Base-by-base conservation (phyloP, 768 basidiomycete genomes). In the Serendipita indica region DNA sequence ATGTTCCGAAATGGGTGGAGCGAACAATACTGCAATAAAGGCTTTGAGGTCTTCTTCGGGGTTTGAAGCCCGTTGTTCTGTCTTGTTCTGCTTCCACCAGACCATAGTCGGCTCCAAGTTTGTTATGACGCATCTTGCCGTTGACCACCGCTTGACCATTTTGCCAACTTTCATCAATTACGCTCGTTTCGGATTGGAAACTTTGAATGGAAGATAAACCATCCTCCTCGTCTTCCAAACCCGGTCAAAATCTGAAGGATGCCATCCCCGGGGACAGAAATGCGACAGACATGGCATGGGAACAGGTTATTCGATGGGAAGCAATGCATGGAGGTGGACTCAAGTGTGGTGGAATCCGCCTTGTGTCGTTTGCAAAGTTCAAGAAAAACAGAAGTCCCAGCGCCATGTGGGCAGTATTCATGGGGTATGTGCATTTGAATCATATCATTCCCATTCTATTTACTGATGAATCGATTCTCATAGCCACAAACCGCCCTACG, bases 291-390 rank as follows among this genome's bases (percentile, higher is more conserved):
- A 27, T 27, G 12, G 49, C 49, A 22, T 54, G 49, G 49, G 49
- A 54, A n/a, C 49, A 54, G 30, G 49, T 54, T 27, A 54, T 54
- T n/a, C 3, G 10, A 27, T 54, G 49, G 49, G 49, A 54, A 27
- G 49, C 49, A 54, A 54, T 54, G 49, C 49, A 54, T 27, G 49
- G 49, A 7, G 49, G 49, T 27, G 49, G 49, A 6, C n/a, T 54
- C 20, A 16, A 30, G 30, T 54, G 49, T 54, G 49, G 49, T 7
- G 49, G 49, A 54, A 54, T 54, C 12, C 20, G 30, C 7, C 30
- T 54, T 16, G 30, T 54, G n/a, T 54, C 49, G 30, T 54, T 27
- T n/a, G 49, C 49, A 54, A 54, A 54, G 22, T 54, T 54, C 30
- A 54, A 54, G 49, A 20, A 54, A 2, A 54, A 54, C 49, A 20